Percentiles rank a stretch among this genome's conserved stretches.
phyloP scores from a whole-genome alignment of 2,329 filamentous ascomycete genomes.

The Aspergillus ibericus region DNA sequence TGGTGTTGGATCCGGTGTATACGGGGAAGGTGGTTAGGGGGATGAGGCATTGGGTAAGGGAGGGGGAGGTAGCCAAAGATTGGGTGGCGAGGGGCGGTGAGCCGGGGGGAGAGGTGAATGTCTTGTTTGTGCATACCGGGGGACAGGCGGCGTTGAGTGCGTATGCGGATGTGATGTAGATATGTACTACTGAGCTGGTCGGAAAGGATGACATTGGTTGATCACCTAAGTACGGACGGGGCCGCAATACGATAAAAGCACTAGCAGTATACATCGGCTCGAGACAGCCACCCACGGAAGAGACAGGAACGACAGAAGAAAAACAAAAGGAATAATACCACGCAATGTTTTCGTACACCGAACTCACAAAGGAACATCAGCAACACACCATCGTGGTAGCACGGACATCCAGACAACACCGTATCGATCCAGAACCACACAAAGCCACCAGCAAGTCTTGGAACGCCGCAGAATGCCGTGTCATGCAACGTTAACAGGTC shows the following conservation, averaged over 20 bases:
- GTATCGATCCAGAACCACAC: constrained; percentile 20
- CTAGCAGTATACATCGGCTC: constrained; percentile 2
- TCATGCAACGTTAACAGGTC: constrained; percentile 2
- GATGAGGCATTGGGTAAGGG: constrained; percentile 26
- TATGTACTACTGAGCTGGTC: too few species aligned
- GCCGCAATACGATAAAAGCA: background rate
- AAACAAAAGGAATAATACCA: constrained; percentile 6
- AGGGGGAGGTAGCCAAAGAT: constrained; percentile 21
- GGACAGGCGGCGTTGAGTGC: constrained; percentile 37
- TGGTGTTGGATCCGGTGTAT: constrained; percentile 39
- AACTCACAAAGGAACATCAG: constrained; percentile 11
- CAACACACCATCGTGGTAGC: constrained; percentile 10
- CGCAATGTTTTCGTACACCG: constrained; percentile 23
- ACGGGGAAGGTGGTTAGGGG: constrained; percentile 35
- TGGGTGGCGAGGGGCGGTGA: constrained; percentile 2
- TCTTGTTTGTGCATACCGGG: constrained; percentile 40
- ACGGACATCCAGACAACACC: constrained; percentile 11
- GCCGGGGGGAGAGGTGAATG: constrained; percentile 26
- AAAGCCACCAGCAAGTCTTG: constrained; percentile 12
- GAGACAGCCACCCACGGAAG: background rate
- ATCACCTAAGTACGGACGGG: background rate
- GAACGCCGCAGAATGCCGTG: constrained; percentile 14
- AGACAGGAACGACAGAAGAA: constrained; percentile 2
- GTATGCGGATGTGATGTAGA: constrained; percentile 26
- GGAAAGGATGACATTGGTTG: constrained; percentile 3